Evolutionary conservation across 257 asterid genomes (phyloP).

Genomic region (Solanum sejunctum): DNA sequence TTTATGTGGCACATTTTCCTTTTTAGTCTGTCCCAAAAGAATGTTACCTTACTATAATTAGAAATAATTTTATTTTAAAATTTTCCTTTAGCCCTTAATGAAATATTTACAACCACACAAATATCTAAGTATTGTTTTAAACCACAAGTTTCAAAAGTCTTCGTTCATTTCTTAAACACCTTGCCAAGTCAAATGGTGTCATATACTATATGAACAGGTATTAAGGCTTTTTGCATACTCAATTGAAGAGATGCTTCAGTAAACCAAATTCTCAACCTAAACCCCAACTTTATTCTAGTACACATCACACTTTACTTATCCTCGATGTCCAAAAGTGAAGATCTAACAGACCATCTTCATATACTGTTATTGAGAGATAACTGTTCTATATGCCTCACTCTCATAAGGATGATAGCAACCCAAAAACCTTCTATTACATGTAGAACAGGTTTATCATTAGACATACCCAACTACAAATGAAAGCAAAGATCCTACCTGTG

Average conservation of each 20-base stretch:
- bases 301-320: neutral
- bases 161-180: no score
- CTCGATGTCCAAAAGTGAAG: neutral
- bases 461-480: neutral
- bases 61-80: no score
- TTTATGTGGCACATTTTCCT: no score
- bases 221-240: neutral
- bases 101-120: no score
- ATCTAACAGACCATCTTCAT: neutral
- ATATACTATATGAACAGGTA: neutral
- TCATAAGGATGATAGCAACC: neutral
- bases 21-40: no score
- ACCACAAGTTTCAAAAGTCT: no score
- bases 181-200: no score
- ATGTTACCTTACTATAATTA: no score
- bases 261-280: neutral
- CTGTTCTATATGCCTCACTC: neutral
- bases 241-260: neutral
- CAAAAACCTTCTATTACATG: neutral
- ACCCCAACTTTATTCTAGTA: neutral
- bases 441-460: neutral
- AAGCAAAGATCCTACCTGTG: slow-evolving; percentile 42
- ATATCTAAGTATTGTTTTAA: no score
- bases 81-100: no score
- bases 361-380: neutral